A percentile compares a stretch with the other conserved stretches of the same genome.
Evolutionary conservation across 805 yeast genomes (phyloP).

Genomic region (Yamadazyma takamatsuzukensis): DNA sequence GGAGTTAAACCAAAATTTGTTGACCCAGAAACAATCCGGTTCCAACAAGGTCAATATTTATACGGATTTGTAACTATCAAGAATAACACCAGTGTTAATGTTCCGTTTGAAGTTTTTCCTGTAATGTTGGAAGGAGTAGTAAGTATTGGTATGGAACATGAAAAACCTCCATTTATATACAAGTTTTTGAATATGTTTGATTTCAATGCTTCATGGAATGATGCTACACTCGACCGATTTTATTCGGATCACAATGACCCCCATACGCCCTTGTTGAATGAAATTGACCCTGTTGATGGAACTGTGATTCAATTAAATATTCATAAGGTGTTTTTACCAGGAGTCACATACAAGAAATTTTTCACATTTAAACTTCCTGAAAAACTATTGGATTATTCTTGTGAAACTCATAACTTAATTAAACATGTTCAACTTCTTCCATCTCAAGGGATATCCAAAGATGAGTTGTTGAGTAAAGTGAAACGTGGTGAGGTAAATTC

Average conservation of each 20-base stretch:
- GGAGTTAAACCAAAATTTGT: constrained; percentile 30
- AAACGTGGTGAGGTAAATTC: constrained; percentile 5
- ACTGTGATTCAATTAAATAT: constrained; percentile 21
- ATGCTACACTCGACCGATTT: constrained; percentile 28
- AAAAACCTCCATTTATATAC: constrained; percentile 16
- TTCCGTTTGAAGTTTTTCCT: constrained; percentile 39
- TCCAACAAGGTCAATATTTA: constrained; percentile 34
- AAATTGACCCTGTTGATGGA: constrained; percentile 31
- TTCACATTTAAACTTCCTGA: constrained; percentile 38
- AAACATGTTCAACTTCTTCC: constrained; percentile 38
- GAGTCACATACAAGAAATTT: constrained; percentile 35
- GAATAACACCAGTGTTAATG: constrained; percentile 22
- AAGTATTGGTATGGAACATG: constrained; percentile 21
- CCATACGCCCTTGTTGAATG: constrained; percentile 16
- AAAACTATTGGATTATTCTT: constrained; percentile 30
- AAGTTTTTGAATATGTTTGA: constrained; percentile 38
- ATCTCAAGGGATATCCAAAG: constrained; percentile 30
- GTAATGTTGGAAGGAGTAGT: constrained; percentile 35
- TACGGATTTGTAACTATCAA: constrained; percentile 32
- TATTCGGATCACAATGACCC: constrained; percentile 29
- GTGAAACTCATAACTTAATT: constrained; percentile 29
- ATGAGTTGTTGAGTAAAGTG: constrained; percentile 20
- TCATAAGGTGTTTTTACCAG: constrained; percentile 25
- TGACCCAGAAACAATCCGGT: constrained; percentile 27
- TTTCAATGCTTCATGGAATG: constrained; percentile 40